phyloP scores from a whole-genome alignment of 345 rosid species.

The Bruguiera sexangula region DNA sequence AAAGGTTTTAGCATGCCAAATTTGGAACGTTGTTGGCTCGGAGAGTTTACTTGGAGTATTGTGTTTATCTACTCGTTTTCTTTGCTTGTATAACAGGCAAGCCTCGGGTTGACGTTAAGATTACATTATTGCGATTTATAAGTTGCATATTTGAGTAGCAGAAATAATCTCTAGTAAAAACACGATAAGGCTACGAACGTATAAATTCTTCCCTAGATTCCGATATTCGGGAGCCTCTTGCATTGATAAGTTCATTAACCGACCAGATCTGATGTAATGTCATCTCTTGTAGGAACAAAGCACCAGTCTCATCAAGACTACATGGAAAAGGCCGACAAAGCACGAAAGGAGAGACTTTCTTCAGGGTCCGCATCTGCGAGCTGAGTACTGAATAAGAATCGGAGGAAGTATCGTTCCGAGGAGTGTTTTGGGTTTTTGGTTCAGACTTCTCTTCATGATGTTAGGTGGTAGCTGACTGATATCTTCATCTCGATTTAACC shows the following conservation, averaged over 20 bases:
- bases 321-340: conserved; percentile 90
- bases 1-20: no score
- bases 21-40: background rate
- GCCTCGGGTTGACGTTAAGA: background rate
- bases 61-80: background rate
- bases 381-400: background rate
- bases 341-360: conserved; percentile 74
- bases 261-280: conserved; percentile 10
- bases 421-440: background rate
- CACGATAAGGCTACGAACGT: no score
- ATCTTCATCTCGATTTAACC: no score
- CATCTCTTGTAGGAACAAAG: conserved; percentile 54
- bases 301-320: conserved; percentile 95
- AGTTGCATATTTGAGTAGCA: no score
- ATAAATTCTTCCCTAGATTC: no score
- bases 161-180: no score
- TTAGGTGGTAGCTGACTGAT: no score
- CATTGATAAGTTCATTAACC: background rate
- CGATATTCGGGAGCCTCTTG: background rate
- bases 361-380: conserved; percentile 24
- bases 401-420: background rate
- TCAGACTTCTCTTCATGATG: background rate
- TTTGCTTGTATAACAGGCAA: background rate
- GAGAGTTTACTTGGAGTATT: background rate
- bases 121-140: no score